These are phyloP conservation scores for Lojkania enalia DNA, from an alignment of 2,329 filamentous ascomycete genomes.

Conservation along the genomic window DNA sequence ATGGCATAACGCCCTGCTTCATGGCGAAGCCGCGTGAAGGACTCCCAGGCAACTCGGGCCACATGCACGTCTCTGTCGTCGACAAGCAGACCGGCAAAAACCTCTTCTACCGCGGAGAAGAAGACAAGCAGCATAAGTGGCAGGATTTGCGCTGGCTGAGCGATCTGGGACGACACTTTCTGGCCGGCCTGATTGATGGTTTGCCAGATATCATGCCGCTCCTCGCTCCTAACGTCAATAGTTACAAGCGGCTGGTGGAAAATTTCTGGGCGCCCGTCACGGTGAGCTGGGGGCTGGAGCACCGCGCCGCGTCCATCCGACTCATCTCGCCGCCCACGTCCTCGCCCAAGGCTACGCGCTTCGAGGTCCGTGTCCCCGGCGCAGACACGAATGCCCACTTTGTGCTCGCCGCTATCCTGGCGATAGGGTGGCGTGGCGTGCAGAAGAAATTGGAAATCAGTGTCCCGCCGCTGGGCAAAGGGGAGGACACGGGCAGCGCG, in stretches of 20 bases:
- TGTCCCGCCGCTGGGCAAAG: constrained; percentile 80
- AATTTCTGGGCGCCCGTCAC: constrained; percentile 99
- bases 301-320: constrained; percentile 87
- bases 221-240: constrained; percentile 92
- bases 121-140: constrained; percentile 66
- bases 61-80: constrained; percentile 91
- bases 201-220: constrained; percentile 95
- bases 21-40: constrained; percentile 97
- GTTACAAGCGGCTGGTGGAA: constrained; percentile 96
- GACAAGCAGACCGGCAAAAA: constrained; percentile 76
- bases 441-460: constrained; percentile 88
- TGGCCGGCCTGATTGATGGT: constrained; percentile 85
- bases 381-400: constrained; percentile 90
- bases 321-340: constrained; percentile 86
- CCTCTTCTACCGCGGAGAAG: constrained; percentile 72
- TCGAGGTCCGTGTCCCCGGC: constrained; percentile 92
- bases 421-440: constrained; percentile 85
- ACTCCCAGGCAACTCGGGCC: constrained; percentile 90
- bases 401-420: constrained; percentile 84
- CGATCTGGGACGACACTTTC: constrained; percentile 87
- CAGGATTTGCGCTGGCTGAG: constrained; percentile 74
- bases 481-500: constrained; percentile 75
- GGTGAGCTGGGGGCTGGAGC: constrained; percentile 94
- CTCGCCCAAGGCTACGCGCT: constrained; percentile 82
- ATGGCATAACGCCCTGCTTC: constrained; percentile 94